Evolutionary conservation across 768 basidiomycete genomes (phyloP).

Genomic region (Podaxis mareebaensis): DNA sequence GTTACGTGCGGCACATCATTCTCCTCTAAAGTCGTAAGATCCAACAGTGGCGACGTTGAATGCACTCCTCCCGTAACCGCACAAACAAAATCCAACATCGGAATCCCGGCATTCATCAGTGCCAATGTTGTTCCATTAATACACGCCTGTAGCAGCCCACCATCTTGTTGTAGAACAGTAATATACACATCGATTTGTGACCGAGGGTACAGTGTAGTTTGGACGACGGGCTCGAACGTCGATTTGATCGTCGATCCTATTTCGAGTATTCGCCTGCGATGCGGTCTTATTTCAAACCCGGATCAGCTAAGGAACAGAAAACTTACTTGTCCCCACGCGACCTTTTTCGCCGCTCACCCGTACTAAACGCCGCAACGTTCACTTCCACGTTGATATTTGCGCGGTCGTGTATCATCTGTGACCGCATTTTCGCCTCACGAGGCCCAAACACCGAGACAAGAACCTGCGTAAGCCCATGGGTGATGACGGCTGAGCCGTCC

Average conservation of each 20-base stretch:
- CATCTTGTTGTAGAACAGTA: constrained; percentile 93
- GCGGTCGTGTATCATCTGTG: constrained; percentile 81
- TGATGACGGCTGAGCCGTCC: constrained; percentile 82
- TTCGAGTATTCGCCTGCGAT: constrained; percentile 78
- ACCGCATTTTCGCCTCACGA: constrained; percentile 80
- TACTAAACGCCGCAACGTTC: constrained; percentile 83
- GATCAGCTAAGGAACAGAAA: constrained; percentile 2
- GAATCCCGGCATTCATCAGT: constrained; percentile 86
- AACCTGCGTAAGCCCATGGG: constrained; percentile 91
- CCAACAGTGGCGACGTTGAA: constrained; percentile 77
- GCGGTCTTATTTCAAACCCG: constrained; percentile 12
- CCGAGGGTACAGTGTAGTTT: constrained; percentile 88
- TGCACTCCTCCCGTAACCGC: constrained; percentile 89
- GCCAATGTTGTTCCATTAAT: constrained; percentile 96
- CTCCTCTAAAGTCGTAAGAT: constrained; percentile 89
- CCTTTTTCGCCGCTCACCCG: constrained; percentile 75
- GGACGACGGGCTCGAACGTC: constrained; percentile 95
- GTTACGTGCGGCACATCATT: constrained; percentile 86
- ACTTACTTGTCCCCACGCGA: constrained; percentile 86
- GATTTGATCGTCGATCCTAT: constrained; percentile 85
- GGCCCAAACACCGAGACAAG: constrained; percentile 90
- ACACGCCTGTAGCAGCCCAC: constrained; percentile 85
- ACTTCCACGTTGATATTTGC: constrained; percentile 91
- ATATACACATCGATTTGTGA: constrained; percentile 94
- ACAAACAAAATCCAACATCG: constrained; percentile 88